Percentiles rank a stretch among this genome's conserved stretches.
These are phyloP conservation scores for Trametes cinnabarina DNA, from an alignment of 768 basidiomycete species.

Conservation along the genomic window DNA sequence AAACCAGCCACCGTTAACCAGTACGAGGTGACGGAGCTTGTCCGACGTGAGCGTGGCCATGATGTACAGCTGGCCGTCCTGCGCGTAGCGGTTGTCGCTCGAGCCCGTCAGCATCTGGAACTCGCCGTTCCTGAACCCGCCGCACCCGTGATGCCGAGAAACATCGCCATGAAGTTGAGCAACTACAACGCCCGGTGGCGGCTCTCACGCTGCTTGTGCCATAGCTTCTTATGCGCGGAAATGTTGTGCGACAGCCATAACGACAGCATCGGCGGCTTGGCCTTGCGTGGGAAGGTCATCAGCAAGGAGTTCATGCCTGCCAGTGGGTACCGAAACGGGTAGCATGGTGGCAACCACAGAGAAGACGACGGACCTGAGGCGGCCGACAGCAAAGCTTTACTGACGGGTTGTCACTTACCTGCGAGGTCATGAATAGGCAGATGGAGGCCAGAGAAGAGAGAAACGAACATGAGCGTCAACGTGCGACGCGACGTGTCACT, in stretches of 20 bases:
- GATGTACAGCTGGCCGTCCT: conserved; percentile 54
- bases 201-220: conserved; percentile 42
- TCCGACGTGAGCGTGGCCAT: conserved; percentile 58
- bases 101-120: conserved; percentile 54
- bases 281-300: conserved; percentile 20
- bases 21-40: conserved; percentile 40
- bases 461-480: too few relatives aligned
- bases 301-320: conserved; percentile 1
- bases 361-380: conserved; percentile 62
- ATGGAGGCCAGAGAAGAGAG: too few relatives aligned
- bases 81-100: conserved; percentile 41
- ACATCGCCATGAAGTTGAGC: conserved; percentile 42
- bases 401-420: too few relatives aligned
- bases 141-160: conserved; percentile 42
- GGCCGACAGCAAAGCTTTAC: conserved; percentile 72
- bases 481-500: too few relatives aligned
- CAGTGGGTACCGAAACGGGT: conserved; percentile 30
- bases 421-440: too few relatives aligned
- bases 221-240: conserved; percentile 48
- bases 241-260: conserved; percentile 48
- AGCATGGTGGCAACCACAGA: conserved; percentile 60
- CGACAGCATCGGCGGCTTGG: conserved; percentile 36
- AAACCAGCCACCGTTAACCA: conserved; percentile 28
- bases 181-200: conserved; percentile 46
- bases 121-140: conserved; percentile 57